A percentile compares a stretch with the other conserved stretches of the same genome.
Evolutionary conservation across 371 early-diverging fungal species (phyloP).

Genomic region (Syncephalastrum racemosum): DNA sequence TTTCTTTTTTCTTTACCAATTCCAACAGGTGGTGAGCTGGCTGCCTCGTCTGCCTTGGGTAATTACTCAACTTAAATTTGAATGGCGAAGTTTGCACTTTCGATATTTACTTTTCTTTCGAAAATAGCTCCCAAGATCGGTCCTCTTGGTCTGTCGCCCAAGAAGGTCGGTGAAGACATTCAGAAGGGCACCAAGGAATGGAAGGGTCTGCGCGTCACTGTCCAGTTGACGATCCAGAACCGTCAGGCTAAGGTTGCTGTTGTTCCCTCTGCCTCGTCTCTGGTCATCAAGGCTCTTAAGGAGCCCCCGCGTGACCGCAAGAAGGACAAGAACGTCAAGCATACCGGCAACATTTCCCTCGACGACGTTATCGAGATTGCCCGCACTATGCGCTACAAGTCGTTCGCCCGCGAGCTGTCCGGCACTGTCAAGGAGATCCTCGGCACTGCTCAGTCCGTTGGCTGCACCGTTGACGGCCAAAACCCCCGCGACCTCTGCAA

Average conservation of each 20-base stretch:
- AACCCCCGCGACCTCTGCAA: slow-evolving; percentile 48
- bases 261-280: slow-evolving; percentile 96
- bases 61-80: slow-evolving; percentile 32
- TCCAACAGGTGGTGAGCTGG: slow-evolving; percentile 86
- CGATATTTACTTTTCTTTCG: no score
- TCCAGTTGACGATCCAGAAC: slow-evolving; percentile 98
- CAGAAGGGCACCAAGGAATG: slow-evolving; percentile 99
- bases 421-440: slow-evolving; percentile 99
- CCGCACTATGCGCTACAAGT: slow-evolving; percentile 94
- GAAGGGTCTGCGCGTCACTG: slow-evolving; percentile 99
- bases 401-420: slow-evolving; percentile 80
- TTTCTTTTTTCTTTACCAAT: not conserved
- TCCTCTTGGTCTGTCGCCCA: slow-evolving; percentile 99
- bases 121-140: slow-evolving; percentile 91
- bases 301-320: slow-evolving; percentile 99
- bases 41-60: slow-evolving; percentile 99
- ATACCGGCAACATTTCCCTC: slow-evolving; percentile 89
- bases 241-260: slow-evolving; percentile 99
- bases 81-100: no score
- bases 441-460: slow-evolving; percentile 95
- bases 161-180: slow-evolving; percentile 99
- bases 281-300: slow-evolving; percentile 98
- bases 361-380: slow-evolving; percentile 97
- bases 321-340: slow-evolving; percentile 99
- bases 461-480: slow-evolving; percentile 77